These are phyloP conservation scores for Cercophora sp. DNA, from an alignment of 495 filamentous ascomycete species.

Conservation along the genomic window DNA sequence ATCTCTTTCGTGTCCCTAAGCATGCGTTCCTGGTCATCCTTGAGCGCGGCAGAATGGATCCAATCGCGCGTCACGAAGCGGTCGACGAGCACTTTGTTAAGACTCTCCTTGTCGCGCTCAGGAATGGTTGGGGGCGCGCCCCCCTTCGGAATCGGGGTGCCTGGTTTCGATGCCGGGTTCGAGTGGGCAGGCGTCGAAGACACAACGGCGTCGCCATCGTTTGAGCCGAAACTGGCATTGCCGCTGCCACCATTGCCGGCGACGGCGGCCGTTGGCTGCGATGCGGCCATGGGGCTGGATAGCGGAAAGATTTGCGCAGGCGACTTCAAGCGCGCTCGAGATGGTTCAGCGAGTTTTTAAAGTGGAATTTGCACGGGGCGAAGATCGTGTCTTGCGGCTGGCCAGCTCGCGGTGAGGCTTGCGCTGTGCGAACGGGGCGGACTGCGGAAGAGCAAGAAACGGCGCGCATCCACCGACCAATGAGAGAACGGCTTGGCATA, in stretches of 20 bases:
- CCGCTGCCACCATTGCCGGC: slow-evolving; percentile 9
- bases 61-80: slow-evolving; percentile 76
- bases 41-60: slow-evolving; percentile 60
- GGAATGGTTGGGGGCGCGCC: slow-evolving; percentile 15
- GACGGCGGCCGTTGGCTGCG: slow-evolving; percentile 16
- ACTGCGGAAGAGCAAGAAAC: background rate
- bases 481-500: too few relatives aligned
- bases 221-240: slow-evolving; percentile 5
- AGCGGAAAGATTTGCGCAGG: too few relatives aligned
- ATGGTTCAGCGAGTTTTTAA: too few relatives aligned
- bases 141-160: slow-evolving; percentile 28
- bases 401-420: slow-evolving; percentile 1
- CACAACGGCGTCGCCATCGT: slow-evolving; percentile 9
- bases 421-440: background rate
- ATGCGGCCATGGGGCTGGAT: slow-evolving; percentile 31
- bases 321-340: too few relatives aligned
- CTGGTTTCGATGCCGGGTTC: slow-evolving; percentile 28
- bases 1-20: slow-evolving; percentile 37
- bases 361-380: background rate
- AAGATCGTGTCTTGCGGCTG: background rate
- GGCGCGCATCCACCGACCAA: too few relatives aligned
- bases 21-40: slow-evolving; percentile 39
- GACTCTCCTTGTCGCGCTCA: slow-evolving; percentile 42
- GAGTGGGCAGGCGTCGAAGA: slow-evolving; percentile 23
- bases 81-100: slow-evolving; percentile 62